A percentile compares a stretch with the other conserved stretches of the same genome.
Conservation (phyloP, 2,329 filamentous ascomycete genomes). For the Tolypocladium pustulatum region DNA sequence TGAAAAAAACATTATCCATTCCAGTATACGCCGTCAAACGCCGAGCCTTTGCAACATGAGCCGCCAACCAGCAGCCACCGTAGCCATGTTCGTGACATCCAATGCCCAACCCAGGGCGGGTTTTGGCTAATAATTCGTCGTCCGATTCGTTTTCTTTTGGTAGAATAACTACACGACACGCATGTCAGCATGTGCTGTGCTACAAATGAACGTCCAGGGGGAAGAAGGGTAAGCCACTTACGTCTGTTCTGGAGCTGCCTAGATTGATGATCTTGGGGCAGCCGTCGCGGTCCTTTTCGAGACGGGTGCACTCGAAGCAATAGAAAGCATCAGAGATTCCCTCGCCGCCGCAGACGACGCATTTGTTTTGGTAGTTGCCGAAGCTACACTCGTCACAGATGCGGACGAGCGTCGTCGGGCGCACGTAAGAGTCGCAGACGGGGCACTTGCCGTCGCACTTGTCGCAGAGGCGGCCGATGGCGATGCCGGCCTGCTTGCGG, state of each 20-base stretch:
- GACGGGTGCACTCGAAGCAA: conserved; percentile 94
- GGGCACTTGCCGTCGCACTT: conserved; percentile 99
- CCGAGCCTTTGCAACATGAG: neutral
- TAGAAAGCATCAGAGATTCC: conserved; percentile 98
- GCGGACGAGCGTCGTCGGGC: conserved; percentile 89
- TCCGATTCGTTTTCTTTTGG: conserved; percentile 57
- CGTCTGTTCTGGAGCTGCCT: conserved; percentile 88
- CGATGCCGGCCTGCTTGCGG: conserved; percentile 95
- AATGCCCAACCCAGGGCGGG: conserved; percentile 38
- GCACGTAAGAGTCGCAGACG: conserved; percentile 97
- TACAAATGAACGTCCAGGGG: conserved; percentile 27
- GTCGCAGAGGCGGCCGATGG: conserved; percentile 97
- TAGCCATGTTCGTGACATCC: neutral
- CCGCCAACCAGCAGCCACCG: neutral
- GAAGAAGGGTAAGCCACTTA: conserved; percentile 31
- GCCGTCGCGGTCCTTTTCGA: conserved; percentile 95
- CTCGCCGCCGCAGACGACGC: conserved; percentile 95
- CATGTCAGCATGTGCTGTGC: neutral
- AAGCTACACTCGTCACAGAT: conserved; percentile 99
- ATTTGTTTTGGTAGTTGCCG: conserved; percentile 99
- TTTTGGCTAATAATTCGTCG: conserved; percentile 40
- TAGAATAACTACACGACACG: conserved; percentile 41
- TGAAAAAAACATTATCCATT: neutral
- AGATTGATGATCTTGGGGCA: conserved; percentile 99
- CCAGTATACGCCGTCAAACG: neutral